Base-by-base conservation (phyloP, 179 eudicot genomes). In the Sideroxylon spinosum region DNA sequence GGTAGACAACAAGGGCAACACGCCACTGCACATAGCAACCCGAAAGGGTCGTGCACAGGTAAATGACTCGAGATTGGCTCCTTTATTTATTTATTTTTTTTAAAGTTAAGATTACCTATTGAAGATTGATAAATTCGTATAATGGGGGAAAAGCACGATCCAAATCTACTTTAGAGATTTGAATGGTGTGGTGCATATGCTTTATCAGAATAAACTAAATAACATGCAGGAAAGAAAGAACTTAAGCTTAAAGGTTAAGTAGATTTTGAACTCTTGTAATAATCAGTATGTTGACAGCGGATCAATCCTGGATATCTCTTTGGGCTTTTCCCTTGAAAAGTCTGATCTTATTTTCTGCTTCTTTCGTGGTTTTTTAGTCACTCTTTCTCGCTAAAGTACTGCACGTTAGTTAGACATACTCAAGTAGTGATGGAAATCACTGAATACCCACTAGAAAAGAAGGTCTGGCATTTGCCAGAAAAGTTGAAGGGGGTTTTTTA, bases 1-100 rank as follows among this genome's bases (percentile, higher is more conserved):
- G 77, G 76, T 78, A 75, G 91, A 88, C 60, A 71, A 63, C 52
- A 85, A 88, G 78, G 86, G 86, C 23, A 88, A 87, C 75, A 85
- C 88, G 74, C 81, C 91, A 19, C 76, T 88, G 74, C 91, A 88
- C 73, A 86, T 85, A 49, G 88, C 89, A 6, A 25, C 86, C 17
- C 71, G 86, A 32, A 88, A 88, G 78, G 91, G 90, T 29, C 87
- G 91, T 55, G 37, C 76, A 37, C 83, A 83, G 91, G 91, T 88
- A 81, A 67, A n/a, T 37, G 6, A 2, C 10, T 37, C 44, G 4
- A 37, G 44, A 37, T 37, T 37, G 44, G 44, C 3, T 37, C 44
- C 44, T 3, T 37, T 37, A n/a, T n/a, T n/a, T n/a, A n/a, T 37
- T 37, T 37, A 3, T 37, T 37, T 37, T 37, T 37, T 37, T 37